phyloP scores from a whole-genome alignment of 2,329 filamentous ascomycete genomes.

The Aspergillus tamarii region DNA sequence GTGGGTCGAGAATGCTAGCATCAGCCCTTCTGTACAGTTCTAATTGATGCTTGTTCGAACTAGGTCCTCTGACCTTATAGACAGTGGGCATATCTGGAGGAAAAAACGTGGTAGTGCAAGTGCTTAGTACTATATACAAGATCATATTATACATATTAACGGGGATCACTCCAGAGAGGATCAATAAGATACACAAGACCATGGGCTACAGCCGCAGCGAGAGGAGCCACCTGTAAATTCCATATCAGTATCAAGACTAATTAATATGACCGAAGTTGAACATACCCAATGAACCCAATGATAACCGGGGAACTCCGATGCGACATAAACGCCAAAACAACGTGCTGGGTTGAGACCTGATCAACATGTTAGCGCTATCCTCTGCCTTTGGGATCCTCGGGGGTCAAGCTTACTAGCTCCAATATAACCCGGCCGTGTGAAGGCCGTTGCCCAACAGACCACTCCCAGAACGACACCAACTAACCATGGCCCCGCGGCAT shows the following conservation, averaged over 20 bases:
- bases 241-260: background rate
- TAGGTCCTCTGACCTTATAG: too few relatives aligned
- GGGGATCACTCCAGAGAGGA: constrained; percentile 27
- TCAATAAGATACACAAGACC: constrained; percentile 36
- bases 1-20: too few relatives aligned
- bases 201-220: constrained; percentile 35
- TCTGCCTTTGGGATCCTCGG: too few relatives aligned
- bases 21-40: too few relatives aligned
- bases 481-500: constrained; percentile 53
- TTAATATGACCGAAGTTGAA: background rate
- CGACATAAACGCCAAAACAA: constrained; percentile 51
- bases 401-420: constrained; percentile 37
- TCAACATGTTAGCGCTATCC: background rate
- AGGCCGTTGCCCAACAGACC: constrained; percentile 42
- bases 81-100: too few relatives aligned
- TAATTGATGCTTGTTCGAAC: too few relatives aligned
- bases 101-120: too few relatives aligned
- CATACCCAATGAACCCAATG: constrained; percentile 45
- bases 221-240: constrained; percentile 28
- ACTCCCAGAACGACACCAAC: constrained; percentile 49
- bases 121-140: background rate
- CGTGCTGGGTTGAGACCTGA: constrained; percentile 49
- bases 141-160: background rate
- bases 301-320: constrained; percentile 37
- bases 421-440: constrained; percentile 45